Evolutionary conservation across 805 yeast genomes (phyloP).

Genomic region (Lipomyces anomalus): DNA sequence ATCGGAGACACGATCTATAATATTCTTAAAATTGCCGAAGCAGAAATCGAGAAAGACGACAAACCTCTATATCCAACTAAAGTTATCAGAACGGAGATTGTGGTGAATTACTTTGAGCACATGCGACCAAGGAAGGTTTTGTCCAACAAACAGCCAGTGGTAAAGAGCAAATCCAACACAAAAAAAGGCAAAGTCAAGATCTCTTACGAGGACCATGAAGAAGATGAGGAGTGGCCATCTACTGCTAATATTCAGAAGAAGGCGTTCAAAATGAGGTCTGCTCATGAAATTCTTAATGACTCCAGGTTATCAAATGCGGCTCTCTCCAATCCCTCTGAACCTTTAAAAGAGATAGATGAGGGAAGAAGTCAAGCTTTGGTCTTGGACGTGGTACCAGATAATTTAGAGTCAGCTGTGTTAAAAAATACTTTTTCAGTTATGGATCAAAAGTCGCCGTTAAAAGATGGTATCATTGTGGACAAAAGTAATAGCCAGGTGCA

Average conservation of each 20-base stretch:
- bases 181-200: conserved; percentile 35
- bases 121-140: conserved; percentile 25
- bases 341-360: too few species aligned
- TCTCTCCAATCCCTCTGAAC: too few species aligned
- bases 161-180: conserved; percentile 23
- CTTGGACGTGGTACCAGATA: too few species aligned
- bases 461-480: too few species aligned
- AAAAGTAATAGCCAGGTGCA: too few species aligned
- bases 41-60: conserved; percentile 40
- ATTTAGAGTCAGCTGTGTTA: too few species aligned
- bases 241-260: conserved; percentile 5
- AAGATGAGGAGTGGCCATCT: conserved; percentile 19
- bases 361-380: too few species aligned
- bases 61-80: conserved; percentile 49
- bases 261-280: conserved; percentile 27
- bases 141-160: conserved; percentile 14
- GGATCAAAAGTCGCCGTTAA: too few species aligned
- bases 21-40: conserved; percentile 45
- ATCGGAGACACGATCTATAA: conserved; percentile 52
- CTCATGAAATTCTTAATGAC: conserved; percentile 22
- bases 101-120: conserved; percentile 47
- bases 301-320: conserved; percentile 8
- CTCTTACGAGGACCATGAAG: conserved; percentile 37
- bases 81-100: conserved; percentile 40
- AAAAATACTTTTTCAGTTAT: too few species aligned